phyloP scores from a whole-genome alignment of 2,329 filamentous ascomycete species.

The Nectriaceae sp. region DNA sequence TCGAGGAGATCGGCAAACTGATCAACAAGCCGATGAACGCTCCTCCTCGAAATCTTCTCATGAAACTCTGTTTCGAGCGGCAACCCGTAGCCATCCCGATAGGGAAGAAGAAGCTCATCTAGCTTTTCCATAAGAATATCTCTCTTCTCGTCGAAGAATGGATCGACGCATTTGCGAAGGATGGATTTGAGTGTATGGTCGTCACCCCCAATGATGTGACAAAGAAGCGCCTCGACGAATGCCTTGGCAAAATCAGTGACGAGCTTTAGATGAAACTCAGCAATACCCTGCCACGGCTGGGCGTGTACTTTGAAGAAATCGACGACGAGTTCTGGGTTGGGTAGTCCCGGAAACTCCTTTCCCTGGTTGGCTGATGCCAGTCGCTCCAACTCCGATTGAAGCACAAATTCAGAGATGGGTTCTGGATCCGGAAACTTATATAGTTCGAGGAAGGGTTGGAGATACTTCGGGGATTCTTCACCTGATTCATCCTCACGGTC shows the following conservation, averaged over 20 bases:
- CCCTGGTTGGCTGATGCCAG: slow-evolving; percentile 38
- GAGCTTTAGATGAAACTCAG: slow-evolving; percentile 34
- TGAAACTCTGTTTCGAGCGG: slow-evolving; percentile 31
- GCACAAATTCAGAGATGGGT: slow-evolving; percentile 5
- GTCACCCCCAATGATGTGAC: slow-evolving; percentile 27
- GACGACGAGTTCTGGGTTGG: slow-evolving; percentile 35
- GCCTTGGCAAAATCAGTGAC: slow-evolving; percentile 28
- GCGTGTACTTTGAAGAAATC: slow-evolving; percentile 41
- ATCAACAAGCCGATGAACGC: neutral
- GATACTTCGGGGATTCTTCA: no score
- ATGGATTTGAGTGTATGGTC: slow-evolving; percentile 14
- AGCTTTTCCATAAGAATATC: slow-evolving; percentile 33
- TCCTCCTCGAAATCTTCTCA: neutral
- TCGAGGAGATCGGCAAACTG: neutral
- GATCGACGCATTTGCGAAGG: slow-evolving; percentile 18
- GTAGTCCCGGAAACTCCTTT: slow-evolving; percentile 39
- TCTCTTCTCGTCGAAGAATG: slow-evolving; percentile 34
- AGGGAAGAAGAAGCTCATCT: slow-evolving; percentile 39
- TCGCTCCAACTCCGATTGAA: slow-evolving; percentile 28
- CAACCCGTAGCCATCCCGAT: slow-evolving; percentile 26
- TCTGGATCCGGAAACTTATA: no score
- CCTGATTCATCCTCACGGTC: no score
- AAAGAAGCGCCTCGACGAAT: slow-evolving; percentile 38
- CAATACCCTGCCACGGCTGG: slow-evolving; percentile 38
- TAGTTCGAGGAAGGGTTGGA: no score